Conservation (phyloP, 352 stramenopile species). For the Phytophthora kernoviae region DNA sequence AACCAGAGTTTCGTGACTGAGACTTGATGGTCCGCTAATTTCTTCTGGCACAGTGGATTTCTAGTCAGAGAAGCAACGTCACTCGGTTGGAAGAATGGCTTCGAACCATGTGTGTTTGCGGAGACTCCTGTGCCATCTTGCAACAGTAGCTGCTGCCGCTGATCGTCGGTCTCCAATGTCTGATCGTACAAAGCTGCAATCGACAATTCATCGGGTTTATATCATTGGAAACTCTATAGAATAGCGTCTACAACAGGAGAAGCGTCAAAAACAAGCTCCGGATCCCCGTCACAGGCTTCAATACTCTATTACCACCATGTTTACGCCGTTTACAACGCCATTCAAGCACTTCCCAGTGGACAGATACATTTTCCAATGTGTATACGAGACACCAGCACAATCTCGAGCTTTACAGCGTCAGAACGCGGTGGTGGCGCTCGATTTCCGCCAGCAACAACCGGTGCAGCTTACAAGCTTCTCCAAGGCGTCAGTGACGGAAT, state of each 20-base stretch:
- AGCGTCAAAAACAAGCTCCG: not conserved
- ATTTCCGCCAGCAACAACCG: constrained; percentile 27
- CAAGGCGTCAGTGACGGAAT: constrained; percentile 43
- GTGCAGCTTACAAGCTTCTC: constrained; percentile 46
- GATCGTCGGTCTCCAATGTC: not conserved
- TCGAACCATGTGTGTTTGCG: not conserved
- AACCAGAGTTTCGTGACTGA: too few relatives aligned
- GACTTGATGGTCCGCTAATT: too few relatives aligned
- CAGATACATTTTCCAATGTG: constrained; percentile 29
- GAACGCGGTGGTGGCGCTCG: constrained; percentile 31
- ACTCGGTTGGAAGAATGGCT: not conserved
- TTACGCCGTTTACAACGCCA: constrained; percentile 3
- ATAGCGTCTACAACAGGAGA: constrained; percentile 8
- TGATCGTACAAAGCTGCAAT: not conserved
- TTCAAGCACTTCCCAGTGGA: constrained; percentile 35
- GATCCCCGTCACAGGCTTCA: not conserved
- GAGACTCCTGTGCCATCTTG: constrained; percentile 2
- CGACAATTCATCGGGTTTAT: not conserved
- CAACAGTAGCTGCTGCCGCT: not conserved
- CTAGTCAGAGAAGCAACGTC: not conserved
- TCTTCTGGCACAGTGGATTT: not conserved
- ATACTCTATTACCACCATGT: not conserved
- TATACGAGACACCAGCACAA: constrained; percentile 15
- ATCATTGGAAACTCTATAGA: too few relatives aligned
- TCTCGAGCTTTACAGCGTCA: constrained; percentile 15